Conservation (phyloP, 352 stramenopile species). For the Globisporangium sylvaticum region DNA sequence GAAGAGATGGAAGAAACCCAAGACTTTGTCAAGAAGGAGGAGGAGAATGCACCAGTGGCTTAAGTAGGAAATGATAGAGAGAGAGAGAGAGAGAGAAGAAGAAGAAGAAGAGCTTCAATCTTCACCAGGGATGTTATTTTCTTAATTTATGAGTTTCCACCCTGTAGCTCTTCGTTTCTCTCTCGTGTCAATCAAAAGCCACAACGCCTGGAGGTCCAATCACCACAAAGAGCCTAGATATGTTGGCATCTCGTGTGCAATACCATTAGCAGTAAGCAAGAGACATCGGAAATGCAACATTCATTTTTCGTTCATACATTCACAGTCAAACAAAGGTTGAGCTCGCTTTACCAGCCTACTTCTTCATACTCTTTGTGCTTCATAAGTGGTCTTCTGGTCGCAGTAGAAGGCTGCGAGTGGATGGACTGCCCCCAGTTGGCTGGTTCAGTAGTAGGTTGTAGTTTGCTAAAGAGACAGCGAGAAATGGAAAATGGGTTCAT, state of each 20-base stretch:
- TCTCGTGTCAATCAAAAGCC: too few relatives aligned
- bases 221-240: too few relatives aligned
- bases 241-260: too few relatives aligned
- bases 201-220: too few relatives aligned
- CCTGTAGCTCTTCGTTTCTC: not conserved
- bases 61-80: not conserved
- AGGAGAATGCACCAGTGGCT: not conserved
- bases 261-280: too few relatives aligned
- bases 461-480: too few relatives aligned
- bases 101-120: too few relatives aligned
- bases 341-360: not conserved
- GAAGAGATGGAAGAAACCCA: not conserved
- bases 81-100: too few relatives aligned
- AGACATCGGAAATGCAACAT: too few relatives aligned
- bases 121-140: not conserved
- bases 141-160: conserved; percentile 3
- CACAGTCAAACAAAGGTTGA: not conserved
- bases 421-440: not conserved
- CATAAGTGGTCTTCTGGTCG: not conserved
- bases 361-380: not conserved
- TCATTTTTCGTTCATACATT: too few relatives aligned
- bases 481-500: too few relatives aligned
- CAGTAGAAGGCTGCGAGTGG: conserved; percentile 1
- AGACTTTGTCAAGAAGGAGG: not conserved
- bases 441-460: too few relatives aligned